These are phyloP conservation scores for Gymnopilus dilepis DNA, from an alignment of 768 basidiomycete genomes.

Conservation along the genomic window DNA sequence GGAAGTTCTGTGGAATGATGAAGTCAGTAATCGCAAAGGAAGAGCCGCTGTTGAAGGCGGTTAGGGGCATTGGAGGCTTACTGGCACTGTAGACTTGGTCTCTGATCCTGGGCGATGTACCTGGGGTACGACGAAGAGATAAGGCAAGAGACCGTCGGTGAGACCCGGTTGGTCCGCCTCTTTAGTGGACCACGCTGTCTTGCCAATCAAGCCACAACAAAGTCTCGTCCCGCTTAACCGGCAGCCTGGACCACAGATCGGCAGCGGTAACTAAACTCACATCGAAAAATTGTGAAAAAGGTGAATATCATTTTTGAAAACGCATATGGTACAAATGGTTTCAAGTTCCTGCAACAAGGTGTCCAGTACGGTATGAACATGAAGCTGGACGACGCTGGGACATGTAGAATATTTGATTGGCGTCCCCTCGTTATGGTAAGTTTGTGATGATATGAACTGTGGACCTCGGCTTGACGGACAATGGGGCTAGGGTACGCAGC, in stretches of 20 bases:
- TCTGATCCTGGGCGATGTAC: conserved; percentile 38
- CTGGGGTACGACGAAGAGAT: conserved; percentile 33
- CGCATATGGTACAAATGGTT: neutral
- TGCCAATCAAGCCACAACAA: conserved; percentile 23
- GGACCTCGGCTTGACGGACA: conserved; percentile 1
- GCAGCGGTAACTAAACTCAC: neutral
- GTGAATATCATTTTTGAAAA: neutral
- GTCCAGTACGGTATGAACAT: neutral
- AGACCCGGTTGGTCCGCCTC: conserved; percentile 29
- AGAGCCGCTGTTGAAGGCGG: conserved; percentile 1
- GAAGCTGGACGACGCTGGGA: neutral
- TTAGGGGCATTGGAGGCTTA: conserved; percentile 31
- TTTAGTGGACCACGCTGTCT: conserved; percentile 18
- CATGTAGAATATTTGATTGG: neutral
- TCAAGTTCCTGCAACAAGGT: neutral
- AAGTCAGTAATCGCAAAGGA: conserved; percentile 5
- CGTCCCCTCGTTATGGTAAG: neutral
- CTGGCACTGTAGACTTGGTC: conserved; percentile 34
- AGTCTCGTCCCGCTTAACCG: conserved; percentile 9
- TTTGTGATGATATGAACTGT: neutral
- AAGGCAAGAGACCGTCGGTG: conserved; percentile 30
- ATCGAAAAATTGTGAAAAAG: too few relatives aligned
- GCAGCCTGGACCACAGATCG: too few relatives aligned
- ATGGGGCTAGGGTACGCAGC: neutral
- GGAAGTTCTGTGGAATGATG: conserved; percentile 3